Evolutionary conservation across 495 filamentous ascomycete species (phyloP), one percentile per base, ranked within the genome.

Genomic region (Aspergillus leporis): DNA sequence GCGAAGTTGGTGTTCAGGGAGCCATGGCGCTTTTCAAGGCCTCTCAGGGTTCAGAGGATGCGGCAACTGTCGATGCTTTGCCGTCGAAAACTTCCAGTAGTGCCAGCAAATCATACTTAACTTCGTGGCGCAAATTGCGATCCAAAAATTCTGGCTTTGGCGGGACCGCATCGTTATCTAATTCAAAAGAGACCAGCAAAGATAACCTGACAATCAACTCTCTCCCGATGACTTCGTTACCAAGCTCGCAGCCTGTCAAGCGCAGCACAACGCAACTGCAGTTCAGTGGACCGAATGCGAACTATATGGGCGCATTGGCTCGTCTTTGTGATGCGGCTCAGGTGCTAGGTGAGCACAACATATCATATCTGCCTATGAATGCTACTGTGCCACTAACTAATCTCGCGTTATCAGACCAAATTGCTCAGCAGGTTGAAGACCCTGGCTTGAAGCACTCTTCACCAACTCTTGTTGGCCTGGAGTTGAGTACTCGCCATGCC

Each of bases 301-400:
- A 87, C 61, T 98, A 98, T 67, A 96, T 96, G 89, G 84, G 86
- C 53, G 87, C 91, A 59, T 81, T 99, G 73, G 93, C 93, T 66
- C 86, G 89, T 62, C 77, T 99, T 60, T 99, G 93, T 70, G 94
- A 99, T 78, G 91, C 92, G 59, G 95, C 86, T 62, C 95, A 98
- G 77, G 83, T 93, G 36, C 75, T 98, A 69, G 94, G 94, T 97
- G 81, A 79, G 90, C 82, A 36, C 5, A 40, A n/a, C 23, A 13
- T 16, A 30, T 62, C 22, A 28, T 47, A 13, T 49, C 6, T 23
- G 36, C 19, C 16, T 12, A 21, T 47, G 8, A 41, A 9, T 53
- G 21, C 12, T 51, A 25, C 23, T 41, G 4, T 18, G 25, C 41
- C 8, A 47, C 25, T 51, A 38, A 16, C 40, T 46, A 56, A 28